phyloP scores from a whole-genome alignment of 345 rosid genomes.

The Chamaenerion angustifolium region DNA sequence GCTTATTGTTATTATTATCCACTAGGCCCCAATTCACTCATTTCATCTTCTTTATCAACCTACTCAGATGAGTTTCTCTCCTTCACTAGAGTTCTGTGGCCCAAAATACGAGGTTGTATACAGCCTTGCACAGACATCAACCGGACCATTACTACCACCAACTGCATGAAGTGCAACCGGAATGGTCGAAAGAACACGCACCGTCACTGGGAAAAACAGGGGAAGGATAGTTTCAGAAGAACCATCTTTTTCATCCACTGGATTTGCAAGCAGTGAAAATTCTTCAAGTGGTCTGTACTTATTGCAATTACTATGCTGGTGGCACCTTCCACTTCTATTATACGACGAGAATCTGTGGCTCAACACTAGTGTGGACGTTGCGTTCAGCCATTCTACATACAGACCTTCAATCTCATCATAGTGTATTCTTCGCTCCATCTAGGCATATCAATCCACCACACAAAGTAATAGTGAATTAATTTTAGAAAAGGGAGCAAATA shows the following conservation, averaged over 20 bases:
- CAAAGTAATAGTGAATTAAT: background rate
- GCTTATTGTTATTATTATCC: no score
- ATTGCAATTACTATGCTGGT: conserved; percentile 26
- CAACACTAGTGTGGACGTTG: conserved; percentile 69
- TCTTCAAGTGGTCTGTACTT: conserved; percentile 39
- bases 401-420: conserved; percentile 78
- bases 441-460: background rate
- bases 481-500: background rate
- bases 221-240: conserved; percentile 23
- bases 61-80: no score
- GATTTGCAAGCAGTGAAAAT: conserved; percentile 39
- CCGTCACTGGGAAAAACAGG: conserved; percentile 51
- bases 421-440: conserved; percentile 71
- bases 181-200: conserved; percentile 57
- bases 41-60: background rate
- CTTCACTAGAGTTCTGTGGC: conserved; percentile 4
- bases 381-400: conserved; percentile 62
- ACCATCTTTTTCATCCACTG: conserved; percentile 21
- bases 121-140: conserved; percentile 57
- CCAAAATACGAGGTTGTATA: conserved; percentile 57
- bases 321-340: no score
- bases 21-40: background rate
- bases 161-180: conserved; percentile 68
- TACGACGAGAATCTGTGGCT: conserved; percentile 16
- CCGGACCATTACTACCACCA: conserved; percentile 76